Conservation (phyloP, 306 rosid genomes). For the Calophaca sinica region DNA sequence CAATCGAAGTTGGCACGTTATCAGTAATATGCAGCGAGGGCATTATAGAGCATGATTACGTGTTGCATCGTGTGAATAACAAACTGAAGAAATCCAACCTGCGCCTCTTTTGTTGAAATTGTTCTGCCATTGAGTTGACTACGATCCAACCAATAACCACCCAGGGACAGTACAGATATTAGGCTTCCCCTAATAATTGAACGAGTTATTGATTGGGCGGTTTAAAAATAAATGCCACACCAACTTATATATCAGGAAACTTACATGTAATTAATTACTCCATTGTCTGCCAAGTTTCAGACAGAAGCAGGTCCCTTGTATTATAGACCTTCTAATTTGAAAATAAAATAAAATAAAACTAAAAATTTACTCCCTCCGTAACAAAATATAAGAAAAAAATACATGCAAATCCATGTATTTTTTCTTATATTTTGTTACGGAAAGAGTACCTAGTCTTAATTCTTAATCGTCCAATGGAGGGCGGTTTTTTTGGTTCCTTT, state of each 20-base stretch:
- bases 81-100: background rate
- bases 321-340: background rate
- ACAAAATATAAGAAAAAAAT: no score
- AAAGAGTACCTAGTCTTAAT: no score
- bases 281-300: background rate
- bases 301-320: background rate
- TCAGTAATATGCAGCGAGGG: no score
- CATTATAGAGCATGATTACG: background rate
- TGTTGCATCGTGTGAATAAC: no score
- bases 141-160: slow-evolving; percentile 2
- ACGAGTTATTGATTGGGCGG: background rate
- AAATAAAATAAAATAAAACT: no score
- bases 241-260: background rate
- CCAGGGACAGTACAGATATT: background rate
- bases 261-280: background rate
- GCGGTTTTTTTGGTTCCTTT: no score
- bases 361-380: no score
- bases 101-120: background rate
- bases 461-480: no score
- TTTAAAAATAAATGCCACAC: slow-evolving; percentile 17
- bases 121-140: background rate
- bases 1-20: no score
- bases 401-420: no score
- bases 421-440: no score
- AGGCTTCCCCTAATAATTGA: background rate